These are phyloP conservation scores for Liquidambar formosana DNA, from an alignment of 164 flowering plant species.

Conservation along the genomic window DNA sequence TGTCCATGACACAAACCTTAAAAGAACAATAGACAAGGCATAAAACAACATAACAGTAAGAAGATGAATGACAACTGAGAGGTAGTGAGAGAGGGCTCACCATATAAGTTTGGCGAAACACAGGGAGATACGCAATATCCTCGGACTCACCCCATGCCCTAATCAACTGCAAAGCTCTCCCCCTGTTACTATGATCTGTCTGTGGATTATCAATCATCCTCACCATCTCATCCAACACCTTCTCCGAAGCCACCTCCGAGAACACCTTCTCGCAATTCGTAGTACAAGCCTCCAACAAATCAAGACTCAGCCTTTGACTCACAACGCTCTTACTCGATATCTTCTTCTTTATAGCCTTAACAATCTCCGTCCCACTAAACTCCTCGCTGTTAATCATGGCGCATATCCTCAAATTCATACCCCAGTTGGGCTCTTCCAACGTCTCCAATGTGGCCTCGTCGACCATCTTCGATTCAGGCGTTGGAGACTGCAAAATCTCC, in stretches of 20 bases:
- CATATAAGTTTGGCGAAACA: conserved; percentile 75
- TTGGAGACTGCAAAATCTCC: conserved; percentile 65
- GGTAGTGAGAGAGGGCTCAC: conserved; percentile 27
- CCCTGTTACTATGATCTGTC: conserved; percentile 37
- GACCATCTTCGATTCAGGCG: conserved; percentile 73
- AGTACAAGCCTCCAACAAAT: conserved; percentile 70
- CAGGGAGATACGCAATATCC: conserved; percentile 79
- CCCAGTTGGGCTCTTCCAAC: conserved; percentile 76
- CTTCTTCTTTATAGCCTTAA: conserved; percentile 77
- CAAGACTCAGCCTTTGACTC: conserved; percentile 62
- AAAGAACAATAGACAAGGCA: neutral
- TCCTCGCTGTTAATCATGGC: conserved; percentile 63
- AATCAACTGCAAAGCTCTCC: conserved; percentile 68
- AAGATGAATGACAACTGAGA: neutral
- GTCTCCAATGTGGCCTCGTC: conserved; percentile 75
- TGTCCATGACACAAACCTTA: neutral
- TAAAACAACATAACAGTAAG: neutral
- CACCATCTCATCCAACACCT: conserved; percentile 90
- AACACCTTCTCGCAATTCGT: conserved; percentile 91
- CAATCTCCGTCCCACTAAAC: conserved; percentile 66
- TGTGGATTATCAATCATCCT: conserved; percentile 66
- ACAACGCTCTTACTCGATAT: conserved; percentile 38
- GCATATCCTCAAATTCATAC: conserved; percentile 76
- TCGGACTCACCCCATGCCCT: conserved; percentile 83
- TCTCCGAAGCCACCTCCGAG: conserved; percentile 88